These are phyloP conservation scores for Linum lewisii DNA, from an alignment of 345 rosid species.

Conservation along the genomic window DNA sequence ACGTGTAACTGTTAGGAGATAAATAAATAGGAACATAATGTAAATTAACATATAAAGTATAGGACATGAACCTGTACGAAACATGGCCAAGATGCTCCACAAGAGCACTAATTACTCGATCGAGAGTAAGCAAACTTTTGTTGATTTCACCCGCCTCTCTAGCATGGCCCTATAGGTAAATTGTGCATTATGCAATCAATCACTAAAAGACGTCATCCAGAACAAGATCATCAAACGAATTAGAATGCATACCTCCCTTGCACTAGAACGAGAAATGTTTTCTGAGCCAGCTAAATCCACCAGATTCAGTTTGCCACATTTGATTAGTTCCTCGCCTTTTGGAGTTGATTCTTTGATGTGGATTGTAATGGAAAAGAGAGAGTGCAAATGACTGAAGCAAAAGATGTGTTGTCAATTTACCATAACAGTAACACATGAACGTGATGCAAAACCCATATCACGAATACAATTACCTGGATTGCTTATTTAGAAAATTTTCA, in stretches of 20 bases:
- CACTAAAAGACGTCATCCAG: not conserved
- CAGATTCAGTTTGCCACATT: constrained; percentile 10
- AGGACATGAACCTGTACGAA: constrained; percentile 60
- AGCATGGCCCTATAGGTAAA: constrained; percentile 64
- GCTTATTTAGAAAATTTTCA: constrained; percentile 12
- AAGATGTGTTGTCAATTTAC: not conserved
- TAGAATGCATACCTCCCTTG: constrained; percentile 2
- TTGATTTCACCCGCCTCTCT: constrained; percentile 99
- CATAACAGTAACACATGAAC: not conserved
- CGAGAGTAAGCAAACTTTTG: constrained; percentile 93
- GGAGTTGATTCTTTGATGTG: constrained; percentile 9
- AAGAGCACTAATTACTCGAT: constrained; percentile 93
- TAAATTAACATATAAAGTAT: constrained; percentile 1
- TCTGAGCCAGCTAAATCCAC: constrained; percentile 12
- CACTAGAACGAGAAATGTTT: constrained; percentile 10
- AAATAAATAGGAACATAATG: not conserved
- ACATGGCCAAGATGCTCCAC: constrained; percentile 98
- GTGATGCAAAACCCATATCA: not conserved
- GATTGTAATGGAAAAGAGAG: constrained; percentile 8
- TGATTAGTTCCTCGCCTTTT: constrained; percentile 6
- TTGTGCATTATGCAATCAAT: not conserved
- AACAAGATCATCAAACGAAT: not conserved
- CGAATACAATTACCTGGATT: not conserved
- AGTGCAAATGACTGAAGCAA: constrained; percentile 6
- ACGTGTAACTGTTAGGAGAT: constrained; percentile 9